phyloP scores from a whole-genome alignment of 75 land plant genomes.

The Sequoia sempervirens region DNA sequence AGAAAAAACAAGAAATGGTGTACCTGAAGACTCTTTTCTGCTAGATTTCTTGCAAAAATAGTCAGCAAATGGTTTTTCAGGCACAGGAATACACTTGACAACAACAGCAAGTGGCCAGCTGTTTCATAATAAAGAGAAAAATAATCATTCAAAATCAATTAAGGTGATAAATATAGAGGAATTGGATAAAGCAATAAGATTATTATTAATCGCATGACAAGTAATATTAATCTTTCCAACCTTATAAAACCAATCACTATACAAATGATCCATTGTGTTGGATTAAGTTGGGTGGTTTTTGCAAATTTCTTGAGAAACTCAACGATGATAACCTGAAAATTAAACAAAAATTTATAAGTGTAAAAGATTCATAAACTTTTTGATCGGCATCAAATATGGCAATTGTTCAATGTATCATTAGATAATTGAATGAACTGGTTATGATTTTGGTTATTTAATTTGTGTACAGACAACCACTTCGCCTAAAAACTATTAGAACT shows the following conservation, averaged over 20 bases:
- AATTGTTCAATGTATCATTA: background rate
- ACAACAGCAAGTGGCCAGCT: conserved; percentile 89
- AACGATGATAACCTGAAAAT: conserved; percentile 65
- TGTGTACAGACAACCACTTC: background rate
- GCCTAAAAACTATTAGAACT: background rate
- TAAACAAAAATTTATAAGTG: background rate
- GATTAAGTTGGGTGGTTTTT: conserved; percentile 51
- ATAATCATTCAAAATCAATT: conserved; percentile 13
- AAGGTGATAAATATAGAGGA: conserved; percentile 12
- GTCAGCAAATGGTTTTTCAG: conserved; percentile 42
- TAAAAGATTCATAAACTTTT: background rate
- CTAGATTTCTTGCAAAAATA: background rate
- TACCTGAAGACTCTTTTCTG: background rate
- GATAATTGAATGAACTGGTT: background rate
- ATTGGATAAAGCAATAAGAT: conserved; percentile 24
- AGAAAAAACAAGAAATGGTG: background rate
- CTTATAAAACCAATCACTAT: conserved; percentile 60
- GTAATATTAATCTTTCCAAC: conserved; percentile 20
- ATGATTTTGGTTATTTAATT: background rate
- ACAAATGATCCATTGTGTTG: conserved; percentile 68
- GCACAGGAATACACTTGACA: conserved; percentile 79
- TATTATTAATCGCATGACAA: conserved; percentile 10
- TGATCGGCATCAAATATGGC: background rate
- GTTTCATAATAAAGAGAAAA: conserved; percentile 23
- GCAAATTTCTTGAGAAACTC: conserved; percentile 80